Conservation (phyloP, 805 yeast species). For the Jamesozyma piceae region DNA sequence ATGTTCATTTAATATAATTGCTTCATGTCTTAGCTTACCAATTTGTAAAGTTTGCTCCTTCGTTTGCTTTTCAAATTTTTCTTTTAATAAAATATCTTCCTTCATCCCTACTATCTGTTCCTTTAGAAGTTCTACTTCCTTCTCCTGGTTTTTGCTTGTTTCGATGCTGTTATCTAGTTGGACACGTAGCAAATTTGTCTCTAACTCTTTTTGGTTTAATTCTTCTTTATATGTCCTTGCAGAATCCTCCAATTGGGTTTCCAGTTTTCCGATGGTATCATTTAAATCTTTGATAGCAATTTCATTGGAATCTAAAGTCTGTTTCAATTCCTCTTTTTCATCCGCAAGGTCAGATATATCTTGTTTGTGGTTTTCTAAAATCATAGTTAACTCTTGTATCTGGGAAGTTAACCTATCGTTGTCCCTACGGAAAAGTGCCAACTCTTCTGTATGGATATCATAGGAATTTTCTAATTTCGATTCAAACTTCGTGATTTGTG, state of each 20-base stretch:
- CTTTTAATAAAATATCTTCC: slow-evolving; percentile 16
- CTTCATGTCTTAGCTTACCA: slow-evolving; percentile 91
- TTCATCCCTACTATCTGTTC: slow-evolving; percentile 17
- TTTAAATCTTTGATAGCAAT: slow-evolving; percentile 33
- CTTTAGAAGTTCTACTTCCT: slow-evolving; percentile 19
- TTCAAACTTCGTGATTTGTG: slow-evolving; percentile 34
- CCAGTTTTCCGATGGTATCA: slow-evolving; percentile 5
- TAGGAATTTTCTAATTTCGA: slow-evolving; percentile 31
- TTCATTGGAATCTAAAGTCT: slow-evolving; percentile 15
- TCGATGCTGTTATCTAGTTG: slow-evolving; percentile 21
- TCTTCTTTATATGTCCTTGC: slow-evolving; percentile 11
- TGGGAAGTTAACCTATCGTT: slow-evolving; percentile 14
- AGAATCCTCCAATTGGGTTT: slow-evolving; percentile 7
- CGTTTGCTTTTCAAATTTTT: slow-evolving; percentile 42
- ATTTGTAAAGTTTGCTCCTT: slow-evolving; percentile 68
- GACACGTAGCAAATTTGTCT: slow-evolving; percentile 23
- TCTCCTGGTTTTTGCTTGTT: slow-evolving; percentile 6
- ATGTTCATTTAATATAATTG: slow-evolving; percentile 87
- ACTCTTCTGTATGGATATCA: slow-evolving; percentile 34
- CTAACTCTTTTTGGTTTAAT: slow-evolving; percentile 17
- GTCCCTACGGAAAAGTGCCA: slow-evolving; percentile 12
- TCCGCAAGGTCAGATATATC: slow-evolving; percentile 29
- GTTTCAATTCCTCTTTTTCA: slow-evolving; percentile 31
- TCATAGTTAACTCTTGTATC: slow-evolving; percentile 34
- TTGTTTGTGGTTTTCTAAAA: slow-evolving; percentile 30